Evolutionary conservation across 345 rosid genomes (phyloP), one percentile per base, ranked within the genome.

Genomic region (Aethionema arabicum): DNA sequence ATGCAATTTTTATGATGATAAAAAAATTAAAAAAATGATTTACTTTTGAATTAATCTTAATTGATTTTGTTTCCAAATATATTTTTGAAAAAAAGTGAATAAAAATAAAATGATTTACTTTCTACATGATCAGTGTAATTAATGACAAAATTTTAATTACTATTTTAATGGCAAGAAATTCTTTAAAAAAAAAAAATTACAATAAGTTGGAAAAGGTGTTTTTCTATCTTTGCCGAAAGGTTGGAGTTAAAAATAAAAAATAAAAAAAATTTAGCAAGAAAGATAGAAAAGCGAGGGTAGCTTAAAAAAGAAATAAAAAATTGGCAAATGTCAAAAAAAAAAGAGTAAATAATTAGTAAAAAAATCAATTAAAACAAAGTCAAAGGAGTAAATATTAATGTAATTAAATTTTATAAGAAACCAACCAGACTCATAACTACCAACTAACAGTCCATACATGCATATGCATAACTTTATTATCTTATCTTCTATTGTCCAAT

Each of bases 391-490:
- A 57, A 58, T 70, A 52, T 36, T 12, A 37, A 59, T 59, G 27
- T 21, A 56, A 49, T 70, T 63, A 33, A 63, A 56, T 1, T 49
- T 52, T 44, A 21, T 8, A 71, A 71, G 66, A 58, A 65, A 72
- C 61, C 69, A 66, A 71, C 61, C 70, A 57, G 65, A 64, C 75
- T 64, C 47, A 30, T 65, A 72, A 72, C 70, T 58, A 32, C 61
- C 70, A 71, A 71, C 75, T 51, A 71, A 52, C 75, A 44, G 27
- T 65, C 44, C 65, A 58, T 58, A 58, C 66, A 52, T 68, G 66
- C 70, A 71, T 58, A 64, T 64, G 75, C 70, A 31, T 68, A 44
- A 54, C 50, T 11, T 65, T 57, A 51, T 57, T 38, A 51, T 58
- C 69, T 41, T 70, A 63, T 56, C 64, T 46, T 55, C 67, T 54